Conservation (phyloP, 2,329 filamentous ascomycete genomes). For the Cryphonectria radicalis region DNA sequence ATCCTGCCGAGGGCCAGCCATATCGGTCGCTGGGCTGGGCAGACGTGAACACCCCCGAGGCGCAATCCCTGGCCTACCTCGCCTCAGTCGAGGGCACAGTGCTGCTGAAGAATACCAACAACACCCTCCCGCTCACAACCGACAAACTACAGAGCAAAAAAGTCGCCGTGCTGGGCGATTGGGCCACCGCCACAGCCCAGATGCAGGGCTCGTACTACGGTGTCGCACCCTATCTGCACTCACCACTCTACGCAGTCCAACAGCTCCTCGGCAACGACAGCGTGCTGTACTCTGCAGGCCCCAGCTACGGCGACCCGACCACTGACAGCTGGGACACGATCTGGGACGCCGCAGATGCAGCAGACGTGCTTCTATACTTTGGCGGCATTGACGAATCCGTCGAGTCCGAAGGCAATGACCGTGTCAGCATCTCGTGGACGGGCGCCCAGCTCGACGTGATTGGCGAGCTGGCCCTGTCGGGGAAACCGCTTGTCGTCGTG, state of each 20-base stretch:
- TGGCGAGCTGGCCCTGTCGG: constrained; percentile 46
- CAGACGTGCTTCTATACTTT: constrained; percentile 58
- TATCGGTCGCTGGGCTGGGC: constrained; percentile 58
- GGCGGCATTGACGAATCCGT: constrained; percentile 58
- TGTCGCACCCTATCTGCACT: constrained; percentile 57
- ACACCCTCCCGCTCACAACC: constrained; percentile 49
- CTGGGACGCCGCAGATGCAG: constrained; percentile 44
- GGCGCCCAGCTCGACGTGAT: constrained; percentile 56
- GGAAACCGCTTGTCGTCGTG: constrained; percentile 55
- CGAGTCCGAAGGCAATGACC: constrained; percentile 57
- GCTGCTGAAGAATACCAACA: constrained; percentile 57
- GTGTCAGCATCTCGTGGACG: constrained; percentile 55
- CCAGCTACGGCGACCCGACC: constrained; percentile 32
- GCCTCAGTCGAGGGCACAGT: constrained; percentile 54
- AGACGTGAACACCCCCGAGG: constrained; percentile 59
- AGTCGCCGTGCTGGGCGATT: constrained; percentile 61
- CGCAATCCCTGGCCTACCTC: constrained; percentile 59
- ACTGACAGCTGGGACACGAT: constrained; percentile 41
- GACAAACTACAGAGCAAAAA: constrained; percentile 50
- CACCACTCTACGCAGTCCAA: constrained; percentile 51
- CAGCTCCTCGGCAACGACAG: constrained; percentile 23
- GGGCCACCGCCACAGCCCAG: constrained; percentile 60
- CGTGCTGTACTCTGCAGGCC: constrained; percentile 34
- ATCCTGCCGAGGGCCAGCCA: constrained; percentile 46
- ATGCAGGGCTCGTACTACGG: constrained; percentile 66